Evolutionary conservation across 257 asterid species (phyloP), one percentile per base, ranked within the genome.

Genomic region (Petunia secreta): DNA sequence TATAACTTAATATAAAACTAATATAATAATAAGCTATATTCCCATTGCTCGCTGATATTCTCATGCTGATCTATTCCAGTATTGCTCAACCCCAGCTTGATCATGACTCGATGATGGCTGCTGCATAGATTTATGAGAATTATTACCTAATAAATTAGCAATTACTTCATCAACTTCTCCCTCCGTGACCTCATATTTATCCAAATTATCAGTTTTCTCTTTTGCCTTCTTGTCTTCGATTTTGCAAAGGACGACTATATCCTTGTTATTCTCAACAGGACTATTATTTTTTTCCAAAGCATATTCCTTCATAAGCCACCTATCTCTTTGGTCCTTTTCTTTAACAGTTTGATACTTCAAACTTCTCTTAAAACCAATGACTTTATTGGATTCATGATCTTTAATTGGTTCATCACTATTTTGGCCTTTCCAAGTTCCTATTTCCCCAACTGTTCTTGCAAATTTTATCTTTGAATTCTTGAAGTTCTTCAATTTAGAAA

Each of bases 271-370:
- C 9, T 64, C 38, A 37, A 3, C 25, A 25, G 25, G 25, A 25
- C 25, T 3, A 3, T 38, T 37, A 15, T 63, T 46, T 0, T 37
- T 46, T n/a, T n/a, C 4, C 46, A 64, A 64, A 38, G 11, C 2
- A 64, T 64, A 64, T 64, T 64, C 71, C 13, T 11, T 13, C 71
- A 64, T 64, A 1, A 64, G 44, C 71, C 46, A 64, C 25, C 38
- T 64, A 59, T 59, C 64, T 4, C 2, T 34, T 9, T 62, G 46
- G 2, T 69, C 11, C 11, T 69, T 46, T 46, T 10, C 11, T 16
- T 4, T 13, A 38, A 4, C 16, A 9, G 25, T 38, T 37, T 4
- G 8, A 38, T 38, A 64, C 44, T 13, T 38, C 48, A 64, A 38
- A 38, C 48, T 64, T 38, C 71, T 69, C 59, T 48, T 25, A 69